A percentile compares a stretch with the other conserved stretches of the same genome.
Conservation (phyloP, 768 basidiomycete species). For the Leucosporidium creatinivorum region DNA sequence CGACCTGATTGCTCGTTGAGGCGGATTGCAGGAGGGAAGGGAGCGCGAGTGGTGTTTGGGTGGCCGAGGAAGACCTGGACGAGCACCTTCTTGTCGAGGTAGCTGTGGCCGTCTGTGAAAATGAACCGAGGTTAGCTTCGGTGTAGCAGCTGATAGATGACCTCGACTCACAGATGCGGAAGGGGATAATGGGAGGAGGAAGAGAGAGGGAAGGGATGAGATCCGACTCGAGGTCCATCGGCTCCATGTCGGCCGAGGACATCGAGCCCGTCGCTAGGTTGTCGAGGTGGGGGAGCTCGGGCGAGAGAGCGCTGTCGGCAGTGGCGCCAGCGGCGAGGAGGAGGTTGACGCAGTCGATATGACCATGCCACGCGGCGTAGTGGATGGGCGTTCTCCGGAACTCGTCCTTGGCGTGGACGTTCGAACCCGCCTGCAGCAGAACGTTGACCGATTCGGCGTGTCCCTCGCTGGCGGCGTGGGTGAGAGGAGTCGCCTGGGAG, state of each 20-base stretch:
- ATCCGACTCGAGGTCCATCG: constrained; percentile 62
- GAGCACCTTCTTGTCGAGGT: constrained; percentile 74
- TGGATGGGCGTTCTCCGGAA: constrained; percentile 74
- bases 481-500: constrained; percentile 95
- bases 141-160: background rate
- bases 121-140: background rate
- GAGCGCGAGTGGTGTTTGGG: constrained; percentile 45
- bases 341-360: constrained; percentile 58
- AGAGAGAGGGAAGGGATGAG: constrained; percentile 88
- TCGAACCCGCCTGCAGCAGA: constrained; percentile 71
- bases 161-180: constrained; percentile 57
- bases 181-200: constrained; percentile 96
- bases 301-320: background rate
- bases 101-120: constrained; percentile 70
- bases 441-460: constrained; percentile 63
- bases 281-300: background rate
- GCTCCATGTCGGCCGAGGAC: constrained; percentile 47
- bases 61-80: constrained; percentile 80
- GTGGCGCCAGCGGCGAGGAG: constrained; percentile 49
- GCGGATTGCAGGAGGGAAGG: constrained; percentile 43
- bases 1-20: constrained; percentile 47
- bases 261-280: constrained; percentile 15
- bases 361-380: constrained; percentile 95
- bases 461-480: constrained; percentile 87
- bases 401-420: constrained; percentile 73